phyloP scores from a whole-genome alignment of 371 early-diverging fungal genomes.

The Choanephora cucurbitarum region DNA sequence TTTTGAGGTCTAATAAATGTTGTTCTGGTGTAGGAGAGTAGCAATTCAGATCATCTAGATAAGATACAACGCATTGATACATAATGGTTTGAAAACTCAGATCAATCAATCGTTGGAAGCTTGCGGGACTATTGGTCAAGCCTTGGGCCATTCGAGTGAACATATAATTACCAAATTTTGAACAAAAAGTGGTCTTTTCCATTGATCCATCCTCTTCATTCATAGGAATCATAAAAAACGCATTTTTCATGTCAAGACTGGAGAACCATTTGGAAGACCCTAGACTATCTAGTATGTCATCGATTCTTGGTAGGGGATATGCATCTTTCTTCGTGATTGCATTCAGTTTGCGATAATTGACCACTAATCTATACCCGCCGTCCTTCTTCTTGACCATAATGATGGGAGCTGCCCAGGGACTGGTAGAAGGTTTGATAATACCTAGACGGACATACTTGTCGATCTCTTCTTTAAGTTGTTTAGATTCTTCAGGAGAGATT shows the following conservation, averaged over 20 bases:
- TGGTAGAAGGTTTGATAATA: constrained; percentile 21
- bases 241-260: constrained; percentile 19
- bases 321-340: constrained; percentile 28
- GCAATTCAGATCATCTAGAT: constrained; percentile 5
- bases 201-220: constrained; percentile 8
- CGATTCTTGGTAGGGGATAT: constrained; percentile 37
- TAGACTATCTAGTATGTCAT: constrained; percentile 31
- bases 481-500: neutral
- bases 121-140: constrained; percentile 31
- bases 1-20: neutral
- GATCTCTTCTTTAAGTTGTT: neutral
- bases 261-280: constrained; percentile 25
- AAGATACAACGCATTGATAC: constrained; percentile 3
- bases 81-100: constrained; percentile 23
- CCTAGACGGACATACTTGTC: constrained; percentile 2
- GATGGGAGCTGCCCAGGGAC: constrained; percentile 37
- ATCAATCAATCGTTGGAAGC: constrained; percentile 40
- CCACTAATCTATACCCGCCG: constrained; percentile 34
- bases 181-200: constrained; percentile 50
- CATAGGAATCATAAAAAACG: constrained; percentile 41
- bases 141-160: constrained; percentile 41
- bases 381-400: constrained; percentile 33
- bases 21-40: neutral
- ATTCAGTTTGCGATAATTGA: constrained; percentile 37
- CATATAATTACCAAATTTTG: constrained; percentile 30